phyloP scores from a whole-genome alignment of 495 filamentous ascomycete genomes.

The Xylaria nigripes region DNA sequence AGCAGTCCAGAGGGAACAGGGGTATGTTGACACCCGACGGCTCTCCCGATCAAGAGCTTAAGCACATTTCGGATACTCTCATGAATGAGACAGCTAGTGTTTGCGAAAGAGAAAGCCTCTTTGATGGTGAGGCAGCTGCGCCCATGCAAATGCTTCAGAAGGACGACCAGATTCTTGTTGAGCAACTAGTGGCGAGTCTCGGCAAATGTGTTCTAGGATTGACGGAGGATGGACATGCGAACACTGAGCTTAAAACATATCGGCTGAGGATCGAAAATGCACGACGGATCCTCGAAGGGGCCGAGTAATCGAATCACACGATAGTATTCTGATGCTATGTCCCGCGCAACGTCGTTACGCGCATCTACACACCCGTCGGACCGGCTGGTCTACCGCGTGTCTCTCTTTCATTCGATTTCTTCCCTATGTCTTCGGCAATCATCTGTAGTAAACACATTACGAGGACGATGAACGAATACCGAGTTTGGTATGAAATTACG shows the following conservation, averaged over 20 bases:
- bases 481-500: slow-evolving; percentile 6
- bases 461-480: slow-evolving; percentile 13
- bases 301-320: slow-evolving; percentile 19
- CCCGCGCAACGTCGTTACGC: background rate
- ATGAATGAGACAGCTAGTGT: slow-evolving; percentile 33
- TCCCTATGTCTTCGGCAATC: slow-evolving; percentile 3
- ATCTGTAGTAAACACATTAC: slow-evolving; percentile 11
- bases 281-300: slow-evolving; percentile 59
- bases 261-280: slow-evolving; percentile 66
- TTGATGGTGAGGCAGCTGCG: slow-evolving; percentile 15
- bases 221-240: slow-evolving; percentile 51
- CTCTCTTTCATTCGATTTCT: background rate
- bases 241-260: slow-evolving; percentile 53
- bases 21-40: slow-evolving; percentile 34
- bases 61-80: slow-evolving; percentile 31
- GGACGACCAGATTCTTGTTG: slow-evolving; percentile 68
- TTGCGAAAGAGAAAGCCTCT: slow-evolving; percentile 14
- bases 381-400: background rate
- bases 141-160: slow-evolving; percentile 48
- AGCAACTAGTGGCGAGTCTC: slow-evolving; percentile 65
- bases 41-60: slow-evolving; percentile 32
- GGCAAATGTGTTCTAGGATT: slow-evolving; percentile 62
- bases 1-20: slow-evolving; percentile 37
- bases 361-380: background rate
- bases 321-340: background rate